Base-by-base conservation (phyloP, 768 basidiomycete species). In the Lyophyllum atratum region DNA sequence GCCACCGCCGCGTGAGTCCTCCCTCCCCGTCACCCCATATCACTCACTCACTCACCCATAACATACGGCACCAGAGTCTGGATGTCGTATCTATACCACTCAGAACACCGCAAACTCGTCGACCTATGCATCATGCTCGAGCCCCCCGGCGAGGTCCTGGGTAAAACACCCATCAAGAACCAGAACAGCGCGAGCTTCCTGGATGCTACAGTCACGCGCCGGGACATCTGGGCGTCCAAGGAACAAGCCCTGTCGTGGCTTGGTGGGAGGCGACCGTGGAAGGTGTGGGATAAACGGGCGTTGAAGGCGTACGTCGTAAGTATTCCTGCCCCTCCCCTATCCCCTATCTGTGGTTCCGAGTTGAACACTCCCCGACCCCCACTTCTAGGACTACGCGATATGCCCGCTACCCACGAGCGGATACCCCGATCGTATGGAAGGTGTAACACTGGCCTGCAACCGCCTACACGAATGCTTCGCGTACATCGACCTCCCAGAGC, bases 181-280 rank as follows among this genome's bases (percentile, higher is more conserved):
- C 45, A 55, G 24, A 50, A 37, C 19, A 48, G 48, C 19, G 46
- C 15, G 9, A 29, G 12, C 33, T 55, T 42, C 21, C 47, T 55
- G 7, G 55, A 59, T 8, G 59, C 57, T 0, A 64, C 61, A 19
- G 43, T 47, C 9, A 60, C 51, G 26, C 64, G 68, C 4, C 55
- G 60, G 37, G 31, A 59, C 46, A 39, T 34, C 14, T 73, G 71
- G 70, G 28, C 49, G 1, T 67, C 31, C 34, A 56, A 55, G 29
- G 66, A 72, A 25, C 64, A 60, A 29, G 71, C 72, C 1, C 52
- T 22, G 3, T 33, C 43, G 22, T 68, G 61, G 59, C 60, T 69
- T n/a, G 34, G n/a, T 3, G 48, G 55, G n/a, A 52, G 64, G 25
- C 55, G 40, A 19, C 69, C 69, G 15, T 71, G 70, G 67, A 63